Percentiles rank a stretch among this genome's conserved stretches.
These are phyloP conservation scores for Azolla pinnata DNA, from an alignment of 75 land plant genomes.

Conservation along the genomic window DNA sequence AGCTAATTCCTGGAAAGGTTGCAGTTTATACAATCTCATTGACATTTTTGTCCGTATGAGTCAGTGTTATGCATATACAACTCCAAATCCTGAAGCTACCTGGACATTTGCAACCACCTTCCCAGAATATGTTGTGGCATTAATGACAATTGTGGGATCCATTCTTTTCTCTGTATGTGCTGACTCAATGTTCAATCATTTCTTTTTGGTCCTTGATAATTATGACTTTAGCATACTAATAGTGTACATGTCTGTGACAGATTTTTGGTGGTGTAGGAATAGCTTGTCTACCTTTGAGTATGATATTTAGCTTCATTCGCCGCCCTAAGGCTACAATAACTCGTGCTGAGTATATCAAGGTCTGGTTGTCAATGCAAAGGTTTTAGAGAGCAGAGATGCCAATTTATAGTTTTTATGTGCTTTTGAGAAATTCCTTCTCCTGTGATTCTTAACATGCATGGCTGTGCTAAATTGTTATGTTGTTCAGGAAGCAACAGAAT, in stretches of 20 bases:
- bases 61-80: constrained; percentile 80
- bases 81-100: constrained; percentile 48
- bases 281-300: constrained; percentile 82
- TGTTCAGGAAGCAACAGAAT: constrained; percentile 80
- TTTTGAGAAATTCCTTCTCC: too few species aligned
- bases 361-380: too few species aligned
- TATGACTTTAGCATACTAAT: background rate
- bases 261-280: constrained; percentile 99
- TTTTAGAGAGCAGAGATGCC: too few species aligned
- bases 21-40: background rate
- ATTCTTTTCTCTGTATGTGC: constrained; percentile 76
- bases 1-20: background rate
- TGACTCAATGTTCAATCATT: too few species aligned
- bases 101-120: constrained; percentile 88
- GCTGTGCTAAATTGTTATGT: too few species aligned
- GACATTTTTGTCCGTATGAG: background rate
- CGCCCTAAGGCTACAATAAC: constrained; percentile 93
- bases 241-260: constrained; percentile 22
- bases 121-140: constrained; percentile 95
- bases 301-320: constrained; percentile 71
- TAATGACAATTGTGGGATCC: constrained; percentile 89
- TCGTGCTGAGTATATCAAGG: constrained; percentile 94
- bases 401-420: too few species aligned
- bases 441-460: too few species aligned
- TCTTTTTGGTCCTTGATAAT: background rate